These are phyloP conservation scores for Venturiaceae sp. DNA, from an alignment of 2,329 filamentous ascomycete species.

Conservation along the genomic window DNA sequence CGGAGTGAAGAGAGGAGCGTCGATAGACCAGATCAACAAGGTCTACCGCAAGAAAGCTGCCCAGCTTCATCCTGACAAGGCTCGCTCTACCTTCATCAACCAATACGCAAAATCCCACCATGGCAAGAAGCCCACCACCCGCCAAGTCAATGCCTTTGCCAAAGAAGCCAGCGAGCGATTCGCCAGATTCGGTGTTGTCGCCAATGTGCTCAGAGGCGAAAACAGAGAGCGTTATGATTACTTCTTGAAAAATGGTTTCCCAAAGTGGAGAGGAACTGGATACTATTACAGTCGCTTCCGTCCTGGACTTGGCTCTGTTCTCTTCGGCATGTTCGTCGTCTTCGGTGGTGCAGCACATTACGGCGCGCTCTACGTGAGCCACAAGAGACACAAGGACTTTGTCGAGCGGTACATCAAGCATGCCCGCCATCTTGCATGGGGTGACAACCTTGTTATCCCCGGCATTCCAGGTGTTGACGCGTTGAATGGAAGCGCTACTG, in stretches of 20 bases:
- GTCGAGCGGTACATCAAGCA: constrained; percentile 86
- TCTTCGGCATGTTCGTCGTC: constrained; percentile 71
- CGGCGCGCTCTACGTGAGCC: constrained; percentile 71
- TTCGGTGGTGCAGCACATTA: constrained; percentile 84
- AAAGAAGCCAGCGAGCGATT: constrained; percentile 78
- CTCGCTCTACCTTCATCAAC: constrained; percentile 70
- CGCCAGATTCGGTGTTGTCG: constrained; percentile 73
- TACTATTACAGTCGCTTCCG: constrained; percentile 97
- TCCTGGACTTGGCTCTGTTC: constrained; percentile 77
- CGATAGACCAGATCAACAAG: constrained; percentile 82
- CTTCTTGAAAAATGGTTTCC: constrained; percentile 88
- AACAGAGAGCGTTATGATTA: constrained; percentile 86
- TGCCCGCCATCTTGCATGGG: constrained; percentile 82
- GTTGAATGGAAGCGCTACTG: constrained; percentile 31
- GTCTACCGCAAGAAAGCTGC: constrained; percentile 85
- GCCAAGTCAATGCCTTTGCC: constrained; percentile 67
- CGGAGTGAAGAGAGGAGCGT: constrained; percentile 62
- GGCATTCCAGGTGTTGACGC: constrained; percentile 58
- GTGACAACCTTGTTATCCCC: constrained; percentile 55
- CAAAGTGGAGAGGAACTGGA: constrained; percentile 90
- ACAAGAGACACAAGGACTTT: constrained; percentile 85
- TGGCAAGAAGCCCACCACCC: constrained; percentile 57
- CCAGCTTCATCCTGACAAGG: constrained; percentile 83
- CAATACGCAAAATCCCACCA: constrained; percentile 47
- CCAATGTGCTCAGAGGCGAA: constrained; percentile 73